phyloP scores from a whole-genome alignment of 345 rosid species.

The Corchorus olitorius region DNA sequence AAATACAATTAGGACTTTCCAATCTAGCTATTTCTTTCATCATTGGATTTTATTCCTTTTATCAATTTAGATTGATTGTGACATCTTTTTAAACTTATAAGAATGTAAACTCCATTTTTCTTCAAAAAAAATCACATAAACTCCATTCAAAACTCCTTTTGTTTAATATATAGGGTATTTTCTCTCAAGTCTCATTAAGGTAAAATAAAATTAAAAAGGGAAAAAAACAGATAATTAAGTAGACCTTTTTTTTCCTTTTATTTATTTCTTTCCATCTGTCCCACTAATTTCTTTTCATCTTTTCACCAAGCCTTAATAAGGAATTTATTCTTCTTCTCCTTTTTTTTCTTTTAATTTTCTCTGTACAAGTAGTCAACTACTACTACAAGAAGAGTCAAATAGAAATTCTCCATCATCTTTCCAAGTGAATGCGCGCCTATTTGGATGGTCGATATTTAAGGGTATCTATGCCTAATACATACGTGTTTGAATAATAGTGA shows the following conservation, averaged over 20 bases:
- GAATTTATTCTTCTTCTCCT: no score
- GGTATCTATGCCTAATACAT: neutral
- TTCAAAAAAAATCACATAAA: no score
- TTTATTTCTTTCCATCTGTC: neutral
- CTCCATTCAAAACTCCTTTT: no score
- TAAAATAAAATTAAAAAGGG: no score
- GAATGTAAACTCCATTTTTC: neutral
- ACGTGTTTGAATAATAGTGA: neutral
- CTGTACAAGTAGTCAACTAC: no score
- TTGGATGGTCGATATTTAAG: slow-evolving; percentile 7
- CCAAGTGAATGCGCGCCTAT: neutral
- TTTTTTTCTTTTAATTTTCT: no score
- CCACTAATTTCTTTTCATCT: neutral
- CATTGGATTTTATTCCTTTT: neutral
- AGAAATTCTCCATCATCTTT: neutral
- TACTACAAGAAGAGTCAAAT: neutral
- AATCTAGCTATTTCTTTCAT: neutral
- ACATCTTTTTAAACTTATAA: neutral
- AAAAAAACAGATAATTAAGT: no score
- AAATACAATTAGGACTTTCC: no score
- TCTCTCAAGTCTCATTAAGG: no score
- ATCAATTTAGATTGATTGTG: neutral
- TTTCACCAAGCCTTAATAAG: neutral
- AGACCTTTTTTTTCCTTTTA: neutral
- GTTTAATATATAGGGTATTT: no score